A percentile compares a stretch with the other conserved stretches of the same genome.
Conservation (phyloP, 805 yeast genomes). For the Candida railenensis region DNA sequence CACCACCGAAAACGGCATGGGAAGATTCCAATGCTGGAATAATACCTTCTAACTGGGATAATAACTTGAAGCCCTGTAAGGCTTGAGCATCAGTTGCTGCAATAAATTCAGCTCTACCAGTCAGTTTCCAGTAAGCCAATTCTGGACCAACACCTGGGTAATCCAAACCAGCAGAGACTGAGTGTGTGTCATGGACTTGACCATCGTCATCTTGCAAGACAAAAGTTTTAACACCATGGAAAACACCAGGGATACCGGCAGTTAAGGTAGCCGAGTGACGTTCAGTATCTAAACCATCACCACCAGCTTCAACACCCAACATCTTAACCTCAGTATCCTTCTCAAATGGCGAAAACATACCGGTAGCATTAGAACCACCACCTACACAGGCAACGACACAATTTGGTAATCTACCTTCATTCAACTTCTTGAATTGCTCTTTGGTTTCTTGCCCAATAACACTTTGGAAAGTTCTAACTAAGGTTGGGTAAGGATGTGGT, state of each 20-base stretch:
- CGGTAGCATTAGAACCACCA: slow-evolving; percentile 97
- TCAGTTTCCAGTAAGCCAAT: slow-evolving; percentile 89
- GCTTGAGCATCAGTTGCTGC: slow-evolving; percentile 98
- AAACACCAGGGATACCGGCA: slow-evolving; percentile 95
- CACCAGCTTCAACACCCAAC: slow-evolving; percentile 98
- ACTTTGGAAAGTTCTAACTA: slow-evolving; percentile 97
- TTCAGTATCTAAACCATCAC: slow-evolving; percentile 90
- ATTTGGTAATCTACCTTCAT: slow-evolving; percentile 83
- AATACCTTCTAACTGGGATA: slow-evolving; percentile 94
- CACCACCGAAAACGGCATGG: slow-evolving; percentile 92
- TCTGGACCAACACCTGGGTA: slow-evolving; percentile 99
- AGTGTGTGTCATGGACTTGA: slow-evolving; percentile 96
- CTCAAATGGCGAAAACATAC: slow-evolving; percentile 94
- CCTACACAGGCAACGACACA: slow-evolving; percentile 98
- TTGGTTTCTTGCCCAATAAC: slow-evolving; percentile 95
- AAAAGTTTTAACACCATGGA: slow-evolving; percentile 96
- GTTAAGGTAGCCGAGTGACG: slow-evolving; percentile 92
- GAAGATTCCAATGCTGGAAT: slow-evolving; percentile 98
- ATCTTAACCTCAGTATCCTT: slow-evolving; percentile 73
- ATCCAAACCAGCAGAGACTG: slow-evolving; percentile 97
- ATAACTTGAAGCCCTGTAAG: slow-evolving; percentile 79
- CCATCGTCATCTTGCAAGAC: slow-evolving; percentile 91
- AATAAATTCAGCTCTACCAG: slow-evolving; percentile 85
- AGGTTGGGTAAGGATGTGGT: slow-evolving; percentile 98
- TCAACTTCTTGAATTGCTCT: slow-evolving; percentile 78